These are phyloP conservation scores for Vigna mungo DNA, from an alignment of 306 rosid species.

Conservation along the genomic window DNA sequence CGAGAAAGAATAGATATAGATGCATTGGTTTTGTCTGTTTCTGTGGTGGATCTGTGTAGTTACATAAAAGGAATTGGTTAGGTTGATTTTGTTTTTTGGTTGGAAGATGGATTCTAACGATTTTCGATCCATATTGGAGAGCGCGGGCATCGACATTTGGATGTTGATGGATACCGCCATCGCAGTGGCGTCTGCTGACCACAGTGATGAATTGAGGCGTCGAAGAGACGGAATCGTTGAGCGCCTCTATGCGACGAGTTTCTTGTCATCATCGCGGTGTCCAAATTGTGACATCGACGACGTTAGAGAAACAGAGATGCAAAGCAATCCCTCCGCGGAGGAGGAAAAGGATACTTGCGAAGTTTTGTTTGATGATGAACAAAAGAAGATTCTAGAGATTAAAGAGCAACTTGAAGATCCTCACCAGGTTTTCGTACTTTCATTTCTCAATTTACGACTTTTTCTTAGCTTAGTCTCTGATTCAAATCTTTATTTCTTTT, in stretches of 20 bases:
- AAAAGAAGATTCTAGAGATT: slow-evolving; percentile 72
- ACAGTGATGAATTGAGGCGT: slow-evolving; percentile 58
- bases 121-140: slow-evolving; percentile 70
- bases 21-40: slow-evolving; percentile 2
- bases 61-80: neutral
- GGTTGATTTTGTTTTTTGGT: neutral
- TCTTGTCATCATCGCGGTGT: slow-evolving; percentile 40
- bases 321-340: slow-evolving; percentile 43
- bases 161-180: slow-evolving; percentile 76
- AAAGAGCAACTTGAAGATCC: slow-evolving; percentile 78
- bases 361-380: slow-evolving; percentile 81
- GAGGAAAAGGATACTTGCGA: slow-evolving; percentile 67
- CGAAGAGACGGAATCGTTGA: slow-evolving; percentile 84
- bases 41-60: slow-evolving; percentile 23
- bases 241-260: slow-evolving; percentile 63
- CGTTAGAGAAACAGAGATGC: slow-evolving; percentile 17
- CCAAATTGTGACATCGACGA: slow-evolving; percentile 47
- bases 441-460: neutral
- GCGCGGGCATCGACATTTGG: slow-evolving; percentile 76
- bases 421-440: slow-evolving; percentile 57
- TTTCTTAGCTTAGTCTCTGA: neutral
- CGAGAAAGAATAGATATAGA: slow-evolving; percentile 1
- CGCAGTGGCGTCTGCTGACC: slow-evolving; percentile 69
- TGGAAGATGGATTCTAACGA: slow-evolving; percentile 73
- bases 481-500: neutral